Evolutionary conservation across 805 yeast genomes (phyloP).

Genomic region (Spathaspora arborariae): DNA sequence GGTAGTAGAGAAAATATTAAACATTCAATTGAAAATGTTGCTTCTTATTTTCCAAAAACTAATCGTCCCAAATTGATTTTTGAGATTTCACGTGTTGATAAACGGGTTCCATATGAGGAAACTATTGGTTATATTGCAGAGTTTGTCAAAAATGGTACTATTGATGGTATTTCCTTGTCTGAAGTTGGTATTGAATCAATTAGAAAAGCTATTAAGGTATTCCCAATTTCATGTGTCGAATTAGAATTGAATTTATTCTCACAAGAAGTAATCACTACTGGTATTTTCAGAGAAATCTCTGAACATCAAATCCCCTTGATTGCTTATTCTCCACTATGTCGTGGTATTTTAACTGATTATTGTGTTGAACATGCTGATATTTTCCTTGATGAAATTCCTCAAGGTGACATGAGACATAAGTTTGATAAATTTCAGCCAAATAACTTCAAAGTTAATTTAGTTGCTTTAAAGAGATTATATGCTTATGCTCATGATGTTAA

Average conservation of each 20-base stretch:
- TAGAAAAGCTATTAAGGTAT: conserved; percentile 49
- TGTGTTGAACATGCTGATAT: conserved; percentile 36
- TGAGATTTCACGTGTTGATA: conserved; percentile 72
- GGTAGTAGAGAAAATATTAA: conserved; percentile 47
- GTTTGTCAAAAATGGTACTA: conserved; percentile 58
- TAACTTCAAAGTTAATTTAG: conserved; percentile 50
- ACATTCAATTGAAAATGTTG: conserved; percentile 45
- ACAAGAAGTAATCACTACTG: conserved; percentile 59
- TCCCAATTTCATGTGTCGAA: conserved; percentile 67
- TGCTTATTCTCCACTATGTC: conserved; percentile 81
- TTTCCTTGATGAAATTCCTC: conserved; percentile 43
- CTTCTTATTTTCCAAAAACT: conserved; percentile 24
- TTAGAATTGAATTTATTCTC: conserved; percentile 72
- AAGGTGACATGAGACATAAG: conserved; percentile 49
- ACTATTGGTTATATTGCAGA: conserved; percentile 54
- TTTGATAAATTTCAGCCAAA: conserved; percentile 61
- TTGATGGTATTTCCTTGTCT: conserved; percentile 70
- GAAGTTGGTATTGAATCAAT: conserved; percentile 68
- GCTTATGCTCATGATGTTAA: conserved; percentile 46
- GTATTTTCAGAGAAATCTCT: conserved; percentile 56
- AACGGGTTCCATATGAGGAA: conserved; percentile 52
- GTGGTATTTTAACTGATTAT: conserved; percentile 72
- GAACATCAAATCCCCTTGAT: conserved; percentile 61
- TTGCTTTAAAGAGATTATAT: conserved; percentile 47
- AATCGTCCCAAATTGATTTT: conserved; percentile 45